Percentiles rank a stretch among this genome's conserved stretches.
Evolutionary conservation across 768 basidiomycete species (phyloP).

Genomic region (Mycena rebaudengoi): DNA sequence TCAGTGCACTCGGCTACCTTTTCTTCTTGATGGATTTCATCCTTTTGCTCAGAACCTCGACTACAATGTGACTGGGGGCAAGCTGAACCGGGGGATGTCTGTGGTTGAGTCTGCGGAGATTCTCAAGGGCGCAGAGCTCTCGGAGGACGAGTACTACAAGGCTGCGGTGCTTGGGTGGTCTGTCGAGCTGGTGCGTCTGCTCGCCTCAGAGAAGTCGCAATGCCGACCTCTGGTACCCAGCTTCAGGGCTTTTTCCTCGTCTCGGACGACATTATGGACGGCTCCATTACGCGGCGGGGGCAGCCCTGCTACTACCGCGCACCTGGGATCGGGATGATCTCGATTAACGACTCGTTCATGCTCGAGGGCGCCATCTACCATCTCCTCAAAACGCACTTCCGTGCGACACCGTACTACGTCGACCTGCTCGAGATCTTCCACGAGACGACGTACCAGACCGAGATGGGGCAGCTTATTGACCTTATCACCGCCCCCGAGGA

Average conservation of each 20-base stretch:
- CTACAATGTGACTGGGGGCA: slow-evolving; percentile 96
- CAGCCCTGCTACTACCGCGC: slow-evolving; percentile 95
- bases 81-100: slow-evolving; percentile 96
- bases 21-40: background rate
- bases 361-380: slow-evolving; percentile 93
- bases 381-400: slow-evolving; percentile 89
- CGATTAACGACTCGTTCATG: slow-evolving; percentile 97
- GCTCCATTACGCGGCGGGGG: slow-evolving; percentile 89
- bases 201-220: background rate
- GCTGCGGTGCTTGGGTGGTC: slow-evolving; percentile 94
- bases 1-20: slow-evolving; percentile 38
- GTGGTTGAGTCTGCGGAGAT: slow-evolving; percentile 95
- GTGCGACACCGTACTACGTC: slow-evolving; percentile 80
- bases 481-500: slow-evolving; percentile 96
- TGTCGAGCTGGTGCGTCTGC: slow-evolving; percentile 83
- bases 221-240: slow-evolving; percentile 48
- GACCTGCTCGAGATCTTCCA: slow-evolving; percentile 93
- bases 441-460: slow-evolving; percentile 90
- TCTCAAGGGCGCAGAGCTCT: slow-evolving; percentile 72
- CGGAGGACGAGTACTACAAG: slow-evolving; percentile 88
- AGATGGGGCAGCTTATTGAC: slow-evolving; percentile 96
- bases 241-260: slow-evolving; percentile 98
- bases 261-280: slow-evolving; percentile 97
- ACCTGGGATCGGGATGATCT: slow-evolving; percentile 76
- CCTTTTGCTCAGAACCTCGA: slow-evolving; percentile 70